Evolutionary conservation across 768 basidiomycete species (phyloP).

Genomic region (Boletus vermiculosoides): DNA sequence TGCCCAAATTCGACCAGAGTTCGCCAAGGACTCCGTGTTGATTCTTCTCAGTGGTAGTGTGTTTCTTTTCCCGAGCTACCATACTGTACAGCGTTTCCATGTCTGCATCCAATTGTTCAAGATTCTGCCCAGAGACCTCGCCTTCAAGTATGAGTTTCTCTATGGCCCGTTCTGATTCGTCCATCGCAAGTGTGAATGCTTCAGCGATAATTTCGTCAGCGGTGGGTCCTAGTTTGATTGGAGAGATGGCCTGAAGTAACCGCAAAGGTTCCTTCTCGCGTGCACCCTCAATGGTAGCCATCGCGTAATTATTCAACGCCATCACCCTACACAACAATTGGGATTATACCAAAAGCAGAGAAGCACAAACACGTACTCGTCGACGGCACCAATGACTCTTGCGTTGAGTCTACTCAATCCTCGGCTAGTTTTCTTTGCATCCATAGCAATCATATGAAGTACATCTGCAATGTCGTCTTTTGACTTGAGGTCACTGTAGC

Average conservation of each 20-base stretch:
- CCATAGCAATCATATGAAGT: conserved; percentile 53
- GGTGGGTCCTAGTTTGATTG: conserved; percentile 36
- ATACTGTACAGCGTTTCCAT: conserved; percentile 57
- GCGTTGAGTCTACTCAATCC: conserved; percentile 62
- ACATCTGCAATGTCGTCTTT: conserved; percentile 54
- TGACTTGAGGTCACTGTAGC: conserved; percentile 58
- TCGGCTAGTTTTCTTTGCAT: conserved; percentile 59
- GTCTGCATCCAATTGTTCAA: conserved; percentile 62
- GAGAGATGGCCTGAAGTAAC: conserved; percentile 39
- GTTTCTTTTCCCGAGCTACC: conserved; percentile 54
- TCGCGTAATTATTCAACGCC: conserved; percentile 71
- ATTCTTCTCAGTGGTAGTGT: conserved; percentile 43
- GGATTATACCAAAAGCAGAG: background rate
- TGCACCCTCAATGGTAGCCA: conserved; percentile 50
- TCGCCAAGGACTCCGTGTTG: conserved; percentile 61
- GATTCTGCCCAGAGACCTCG: conserved; percentile 50
- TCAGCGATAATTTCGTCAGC: conserved; percentile 46
- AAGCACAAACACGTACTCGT: conserved; percentile 52
- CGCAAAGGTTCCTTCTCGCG: conserved; percentile 27
- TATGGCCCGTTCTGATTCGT: conserved; percentile 51
- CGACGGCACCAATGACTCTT: conserved; percentile 71
- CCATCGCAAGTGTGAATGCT: conserved; percentile 65
- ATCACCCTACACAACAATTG: conserved; percentile 49
- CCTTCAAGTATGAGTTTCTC: conserved; percentile 65
- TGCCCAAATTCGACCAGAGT: conserved; percentile 70